Conservation (phyloP, 352 stramenopile species). For the Globisporangium takayamanum region DNA sequence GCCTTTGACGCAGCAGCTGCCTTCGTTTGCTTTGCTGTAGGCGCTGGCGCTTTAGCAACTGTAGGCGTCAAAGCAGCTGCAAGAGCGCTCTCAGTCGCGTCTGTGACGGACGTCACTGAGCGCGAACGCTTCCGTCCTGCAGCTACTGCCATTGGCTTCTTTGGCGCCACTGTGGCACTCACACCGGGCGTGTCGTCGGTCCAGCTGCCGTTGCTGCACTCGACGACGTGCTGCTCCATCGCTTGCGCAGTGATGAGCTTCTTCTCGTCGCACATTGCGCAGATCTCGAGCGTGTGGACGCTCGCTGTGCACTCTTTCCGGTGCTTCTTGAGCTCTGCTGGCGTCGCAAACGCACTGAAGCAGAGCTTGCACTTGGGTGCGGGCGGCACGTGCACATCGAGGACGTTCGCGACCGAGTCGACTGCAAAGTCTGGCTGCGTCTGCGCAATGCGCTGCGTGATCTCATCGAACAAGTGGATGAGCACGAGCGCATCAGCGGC, state of each 20-base stretch:
- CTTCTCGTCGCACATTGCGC: constrained; percentile 38
- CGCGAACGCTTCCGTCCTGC: constrained; percentile 21
- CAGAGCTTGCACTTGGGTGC: constrained; percentile 49
- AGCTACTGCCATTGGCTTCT: background rate
- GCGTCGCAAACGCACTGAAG: constrained; percentile 33
- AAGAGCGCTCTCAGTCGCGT: background rate
- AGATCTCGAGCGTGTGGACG: constrained; percentile 36
- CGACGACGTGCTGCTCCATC: constrained; percentile 38
- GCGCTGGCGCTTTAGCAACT: too few species aligned
- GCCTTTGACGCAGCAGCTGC: background rate
- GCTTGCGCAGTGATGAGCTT: constrained; percentile 30
- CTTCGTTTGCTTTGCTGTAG: background rate
- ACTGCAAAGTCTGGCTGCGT: constrained; percentile 30
- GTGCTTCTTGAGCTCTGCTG: constrained; percentile 34
- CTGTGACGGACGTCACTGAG: constrained; percentile 5
- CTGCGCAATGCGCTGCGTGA: constrained; percentile 29
- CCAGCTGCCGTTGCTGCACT: constrained; percentile 20
- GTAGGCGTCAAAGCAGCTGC: too few species aligned
- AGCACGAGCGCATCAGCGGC: constrained; percentile 65
- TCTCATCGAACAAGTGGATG: constrained; percentile 62
- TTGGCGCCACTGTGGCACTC: constrained; percentile 5
- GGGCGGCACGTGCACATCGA: constrained; percentile 45
- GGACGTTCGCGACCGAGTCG: constrained; percentile 44
- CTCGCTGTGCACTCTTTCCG: constrained; percentile 33
- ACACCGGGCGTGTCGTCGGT: constrained; percentile 11